Evolutionary conservation across 2,329 filamentous ascomycete species (phyloP).

Genomic region (Pseudogymnoascus sp.): DNA sequence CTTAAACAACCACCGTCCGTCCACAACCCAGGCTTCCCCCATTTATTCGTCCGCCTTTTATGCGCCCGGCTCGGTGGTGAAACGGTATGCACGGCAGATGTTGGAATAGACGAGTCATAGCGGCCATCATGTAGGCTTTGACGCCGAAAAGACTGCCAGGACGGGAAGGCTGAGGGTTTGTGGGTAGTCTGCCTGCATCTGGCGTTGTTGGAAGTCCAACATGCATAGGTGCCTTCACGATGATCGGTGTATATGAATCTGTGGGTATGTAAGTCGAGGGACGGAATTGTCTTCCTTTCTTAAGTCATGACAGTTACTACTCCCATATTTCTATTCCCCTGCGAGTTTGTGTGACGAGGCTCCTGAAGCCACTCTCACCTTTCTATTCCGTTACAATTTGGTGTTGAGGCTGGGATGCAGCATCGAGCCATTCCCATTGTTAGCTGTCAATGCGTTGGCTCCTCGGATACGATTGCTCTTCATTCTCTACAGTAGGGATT

Average conservation of each 20-base stretch:
- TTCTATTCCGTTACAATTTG: neutral
- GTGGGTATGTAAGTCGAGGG: neutral
- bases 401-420: neutral
- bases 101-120: neutral
- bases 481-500: neutral
- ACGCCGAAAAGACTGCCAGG: neutral
- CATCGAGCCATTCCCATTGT: neutral
- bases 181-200: neutral
- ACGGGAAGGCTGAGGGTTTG: neutral
- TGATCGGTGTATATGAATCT: neutral
- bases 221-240: neutral
- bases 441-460: constrained; percentile 1
- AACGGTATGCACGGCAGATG: constrained; percentile 4
- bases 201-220: constrained; percentile 1
- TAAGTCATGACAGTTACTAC: neutral
- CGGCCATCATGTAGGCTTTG: neutral
- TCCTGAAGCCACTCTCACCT: neutral
- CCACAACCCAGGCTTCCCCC: neutral
- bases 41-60: neutral
- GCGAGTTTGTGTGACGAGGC: neutral
- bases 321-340: neutral
- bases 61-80: neutral
- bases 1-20: neutral
- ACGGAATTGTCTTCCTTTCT: neutral
- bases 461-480: neutral